These are phyloP conservation scores for Cucumis cinereus DNA, from an alignment of 306 rosid genomes.

Conservation along the genomic window DNA sequence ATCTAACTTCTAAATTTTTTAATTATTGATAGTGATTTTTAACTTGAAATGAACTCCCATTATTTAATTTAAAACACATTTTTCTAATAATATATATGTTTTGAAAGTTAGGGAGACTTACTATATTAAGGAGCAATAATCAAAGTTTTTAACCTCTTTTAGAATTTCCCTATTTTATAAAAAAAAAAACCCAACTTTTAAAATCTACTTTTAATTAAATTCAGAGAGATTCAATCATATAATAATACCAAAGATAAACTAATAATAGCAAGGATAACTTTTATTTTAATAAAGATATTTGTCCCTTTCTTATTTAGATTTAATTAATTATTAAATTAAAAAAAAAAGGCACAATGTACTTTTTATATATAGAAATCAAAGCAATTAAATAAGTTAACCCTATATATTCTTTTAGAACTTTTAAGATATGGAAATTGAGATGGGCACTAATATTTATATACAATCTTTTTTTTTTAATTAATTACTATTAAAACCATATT, in stretches of 20 bases:
- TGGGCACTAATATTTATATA: neutral
- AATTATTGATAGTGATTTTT: no score
- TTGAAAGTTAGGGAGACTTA: neutral
- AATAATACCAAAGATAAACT: neutral
- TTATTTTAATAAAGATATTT: neutral
- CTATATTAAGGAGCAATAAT: neutral
- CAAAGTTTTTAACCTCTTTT: neutral
- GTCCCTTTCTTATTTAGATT: neutral
- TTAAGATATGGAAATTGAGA: neutral
- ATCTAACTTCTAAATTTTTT: no score
- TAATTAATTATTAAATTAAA: neutral
- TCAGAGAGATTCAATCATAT: neutral
- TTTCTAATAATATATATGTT: neutral
- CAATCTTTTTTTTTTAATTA: neutral
- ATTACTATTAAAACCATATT: neutral
- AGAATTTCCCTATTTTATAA: neutral
- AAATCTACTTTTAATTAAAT: neutral
- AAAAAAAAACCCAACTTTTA: neutral
- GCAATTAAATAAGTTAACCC: neutral
- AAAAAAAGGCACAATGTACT: neutral
- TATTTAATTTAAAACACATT: neutral
- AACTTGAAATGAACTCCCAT: neutral
- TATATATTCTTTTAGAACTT: neutral
- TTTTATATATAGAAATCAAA: neutral
- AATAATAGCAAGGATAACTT: neutral